Conservation (phyloP, 2,329 filamentous ascomycete species). For the Fusarium sp. region DNA sequence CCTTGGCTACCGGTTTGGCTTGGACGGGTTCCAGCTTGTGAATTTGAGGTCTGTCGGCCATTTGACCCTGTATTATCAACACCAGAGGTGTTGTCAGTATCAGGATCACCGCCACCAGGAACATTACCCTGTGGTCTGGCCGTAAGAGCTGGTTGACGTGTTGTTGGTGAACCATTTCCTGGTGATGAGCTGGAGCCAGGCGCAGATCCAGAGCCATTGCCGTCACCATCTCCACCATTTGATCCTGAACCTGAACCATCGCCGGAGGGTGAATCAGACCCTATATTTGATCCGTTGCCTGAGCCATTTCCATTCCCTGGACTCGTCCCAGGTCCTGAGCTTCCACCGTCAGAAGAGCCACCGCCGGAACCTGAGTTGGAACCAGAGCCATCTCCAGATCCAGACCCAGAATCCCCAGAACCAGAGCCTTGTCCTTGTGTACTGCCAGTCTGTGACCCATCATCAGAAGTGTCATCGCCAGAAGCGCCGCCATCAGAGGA, state of each 20-base stretch:
- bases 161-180: not conserved
- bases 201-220: not conserved
- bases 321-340: not conserved
- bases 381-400: not conserved
- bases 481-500: not conserved
- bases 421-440: slow-evolving; percentile 1
- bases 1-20: not conserved
- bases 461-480: not conserved
- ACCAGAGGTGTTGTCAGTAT: not conserved
- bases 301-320: not conserved
- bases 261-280: not conserved
- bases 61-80: not conserved
- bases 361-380: not conserved
- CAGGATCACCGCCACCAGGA: not conserved
- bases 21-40: not conserved
- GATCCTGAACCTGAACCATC: not conserved
- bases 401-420: not conserved
- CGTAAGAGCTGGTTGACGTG: not conserved
- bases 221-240: not conserved
- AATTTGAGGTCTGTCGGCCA: not conserved
- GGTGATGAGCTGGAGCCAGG: not conserved
- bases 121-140: not conserved
- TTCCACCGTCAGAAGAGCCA: not conserved
- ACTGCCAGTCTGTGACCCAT: not conserved
- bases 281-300: not conserved